phyloP scores from a whole-genome alignment of 164 flowering plant genomes.

The Macadamia integrifolia region DNA sequence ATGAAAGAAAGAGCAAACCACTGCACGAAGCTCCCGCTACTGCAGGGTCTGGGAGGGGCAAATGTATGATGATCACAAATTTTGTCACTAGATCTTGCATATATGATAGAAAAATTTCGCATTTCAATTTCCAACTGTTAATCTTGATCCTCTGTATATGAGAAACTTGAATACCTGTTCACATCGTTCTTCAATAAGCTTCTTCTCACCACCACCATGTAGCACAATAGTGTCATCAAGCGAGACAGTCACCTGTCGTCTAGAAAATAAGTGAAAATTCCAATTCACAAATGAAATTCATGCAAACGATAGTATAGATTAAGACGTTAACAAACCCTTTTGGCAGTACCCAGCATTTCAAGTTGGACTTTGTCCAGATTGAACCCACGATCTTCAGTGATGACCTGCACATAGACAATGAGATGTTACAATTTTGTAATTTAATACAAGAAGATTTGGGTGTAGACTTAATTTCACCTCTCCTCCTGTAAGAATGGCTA shows the following conservation, averaged over 20 bases:
- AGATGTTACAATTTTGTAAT: slow-evolving; percentile 4
- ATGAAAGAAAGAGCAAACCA: no score
- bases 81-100: no score
- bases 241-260: slow-evolving; percentile 60
- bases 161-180: slow-evolving; percentile 49
- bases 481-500: slow-evolving; percentile 79
- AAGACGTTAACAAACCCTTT: slow-evolving; percentile 43
- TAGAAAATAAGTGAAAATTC: neutral
- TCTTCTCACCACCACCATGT: slow-evolving; percentile 85
- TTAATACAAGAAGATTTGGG: neutral
- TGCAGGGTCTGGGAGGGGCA: no score
- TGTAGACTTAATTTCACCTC: slow-evolving; percentile 41
- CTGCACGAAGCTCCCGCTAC: no score
- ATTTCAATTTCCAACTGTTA: no score
- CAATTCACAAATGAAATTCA: neutral
- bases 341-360: slow-evolving; percentile 79
- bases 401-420: slow-evolving; percentile 41
- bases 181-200: slow-evolving; percentile 80
- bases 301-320: slow-evolving; percentile 1
- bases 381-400: slow-evolving; percentile 60
- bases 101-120: no score
- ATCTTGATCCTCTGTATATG: no score
- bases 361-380: slow-evolving; percentile 50
- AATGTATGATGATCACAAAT: no score
- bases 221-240: slow-evolving; percentile 78